Evolutionary conservation across 2,329 filamentous ascomycete species (phyloP), one percentile per base, ranked within the genome.

Genomic region (Pseudogymnoascus sp.): DNA sequence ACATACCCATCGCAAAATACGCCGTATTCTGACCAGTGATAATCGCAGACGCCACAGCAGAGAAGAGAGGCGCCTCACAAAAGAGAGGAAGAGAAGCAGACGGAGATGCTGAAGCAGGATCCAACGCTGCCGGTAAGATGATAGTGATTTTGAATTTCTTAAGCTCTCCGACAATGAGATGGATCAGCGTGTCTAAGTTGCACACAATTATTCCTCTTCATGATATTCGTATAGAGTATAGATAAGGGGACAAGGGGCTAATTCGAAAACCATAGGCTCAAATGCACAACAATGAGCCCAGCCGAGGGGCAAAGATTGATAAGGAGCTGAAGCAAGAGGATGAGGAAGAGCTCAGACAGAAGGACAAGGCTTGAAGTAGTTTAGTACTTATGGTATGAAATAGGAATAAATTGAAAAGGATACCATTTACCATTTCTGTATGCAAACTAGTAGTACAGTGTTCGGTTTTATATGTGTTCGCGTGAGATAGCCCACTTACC

Each of bases 231-330:
- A 35, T 10, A 38, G 15, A 12, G 18, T 39, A 35, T 10, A 38
- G 15, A 12, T 12, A 38, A 37, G 28, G n/a, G 18, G 21, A 41
- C 9, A 26, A 34, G 9, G 9, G 6, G 58, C 58, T 62, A 58
- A 60, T 58, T n/a, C 39, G 58, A 18, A 34, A 12, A 23, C 18
- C n/a, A 12, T 38, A 74, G 82, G 87, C 86, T 60, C 80, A 74
- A 65, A 69, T 78, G 64, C 86, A 91, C 69, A 86, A 86, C 62
- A 90, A 90, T 70, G 79, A 90, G 74, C 88, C 87, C 1, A 87
- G 83, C 18, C 82, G 77, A 68, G 87, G 88, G 15, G 88, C 87
- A 21, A 81, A 87, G 77, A 79, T 90, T 61, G 88, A 91, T 71
- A 81, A 87, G 61, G 71, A 88, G 72, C 65, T 91, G 52, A 76